These are phyloP conservation scores for Cadophora sp. DNA, from an alignment of 2,329 filamentous ascomycete species.

Conservation along the genomic window DNA sequence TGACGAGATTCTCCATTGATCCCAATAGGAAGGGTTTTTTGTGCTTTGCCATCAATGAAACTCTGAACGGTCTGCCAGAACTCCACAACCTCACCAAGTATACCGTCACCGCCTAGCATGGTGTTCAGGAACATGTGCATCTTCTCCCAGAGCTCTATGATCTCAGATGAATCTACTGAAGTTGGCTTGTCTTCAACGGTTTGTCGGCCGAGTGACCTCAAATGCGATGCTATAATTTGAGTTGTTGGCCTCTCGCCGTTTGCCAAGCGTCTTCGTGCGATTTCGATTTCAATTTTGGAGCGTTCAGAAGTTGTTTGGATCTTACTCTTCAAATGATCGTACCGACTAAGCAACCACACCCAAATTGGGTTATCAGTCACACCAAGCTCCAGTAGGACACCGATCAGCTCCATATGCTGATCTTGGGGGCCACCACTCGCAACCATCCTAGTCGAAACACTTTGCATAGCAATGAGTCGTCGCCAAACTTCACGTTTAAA, in stretches of 20 bases:
- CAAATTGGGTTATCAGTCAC: slow-evolving; percentile 96
- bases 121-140: slow-evolving; percentile 75
- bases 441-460: slow-evolving; percentile 47
- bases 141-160: slow-evolving; percentile 94
- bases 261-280: slow-evolving; percentile 81
- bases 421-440: slow-evolving; percentile 64
- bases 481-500: slow-evolving; percentile 94
- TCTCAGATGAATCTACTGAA: slow-evolving; percentile 77
- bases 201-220: slow-evolving; percentile 76
- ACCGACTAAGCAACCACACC: slow-evolving; percentile 91
- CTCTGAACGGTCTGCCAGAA: slow-evolving; percentile 94
- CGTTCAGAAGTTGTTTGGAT: slow-evolving; percentile 82
- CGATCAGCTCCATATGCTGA: slow-evolving; percentile 88
- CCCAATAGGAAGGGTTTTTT: slow-evolving; percentile 78
- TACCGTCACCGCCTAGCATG: slow-evolving; percentile 78
- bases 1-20: slow-evolving; percentile 81
- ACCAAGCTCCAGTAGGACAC: slow-evolving; percentile 87
- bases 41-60: slow-evolving; percentile 86
- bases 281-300: slow-evolving; percentile 91
- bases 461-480: slow-evolving; percentile 73
- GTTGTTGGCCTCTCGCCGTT: slow-evolving; percentile 74
- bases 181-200: slow-evolving; percentile 64
- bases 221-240: slow-evolving; percentile 73
- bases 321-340: slow-evolving; percentile 86
- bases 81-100: slow-evolving; percentile 87